Percentiles rank a stretch among this genome's conserved stretches.
Conservation (phyloP, 1,284 basidiomycete species). For the Erythrobasidium hasegawianum region DNA sequence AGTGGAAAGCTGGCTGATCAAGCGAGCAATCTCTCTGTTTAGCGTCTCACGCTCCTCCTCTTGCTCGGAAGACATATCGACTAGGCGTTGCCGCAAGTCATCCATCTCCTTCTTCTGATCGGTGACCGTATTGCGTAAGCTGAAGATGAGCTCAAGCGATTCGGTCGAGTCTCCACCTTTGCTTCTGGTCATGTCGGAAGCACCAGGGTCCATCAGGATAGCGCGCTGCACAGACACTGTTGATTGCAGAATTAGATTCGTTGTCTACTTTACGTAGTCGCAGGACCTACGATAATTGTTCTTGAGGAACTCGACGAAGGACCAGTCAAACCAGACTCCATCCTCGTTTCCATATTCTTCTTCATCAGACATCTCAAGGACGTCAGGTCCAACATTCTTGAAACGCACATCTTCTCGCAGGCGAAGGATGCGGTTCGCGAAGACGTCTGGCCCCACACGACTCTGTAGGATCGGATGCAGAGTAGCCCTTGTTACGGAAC, state of each 20-base stretch:
- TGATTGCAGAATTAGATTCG: conserved; percentile 7
- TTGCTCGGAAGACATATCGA: conserved; percentile 48
- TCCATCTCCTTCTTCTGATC: conserved; percentile 74
- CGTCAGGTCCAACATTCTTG: conserved; percentile 79
- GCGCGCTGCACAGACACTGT: conserved; percentile 56
- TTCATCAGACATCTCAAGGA: conserved; percentile 50
- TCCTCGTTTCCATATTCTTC: conserved; percentile 56
- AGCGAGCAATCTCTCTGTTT: conserved; percentile 37
- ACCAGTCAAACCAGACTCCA: conserved; percentile 98
- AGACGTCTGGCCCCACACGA: conserved; percentile 75
- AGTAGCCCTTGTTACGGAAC: conserved; percentile 77
- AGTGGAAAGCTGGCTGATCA: conserved; percentile 43
- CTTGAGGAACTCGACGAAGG: conserved; percentile 99
- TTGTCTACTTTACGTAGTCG: neutral
- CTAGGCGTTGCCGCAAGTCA: conserved; percentile 51
- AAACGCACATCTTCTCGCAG: conserved; percentile 88
- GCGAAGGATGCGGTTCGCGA: conserved; percentile 79
- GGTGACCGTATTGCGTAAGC: conserved; percentile 72
- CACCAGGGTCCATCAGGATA: conserved; percentile 55
- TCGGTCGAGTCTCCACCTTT: conserved; percentile 64
- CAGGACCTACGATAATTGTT: conserved; percentile 78
- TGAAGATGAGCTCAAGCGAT: conserved; percentile 70
- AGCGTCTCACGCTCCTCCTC: conserved; percentile 40
- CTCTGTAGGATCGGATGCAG: conserved; percentile 80
- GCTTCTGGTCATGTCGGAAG: conserved; percentile 45